phyloP scores from a whole-genome alignment of 106 monocot genomes.

The Posidonia australis region DNA sequence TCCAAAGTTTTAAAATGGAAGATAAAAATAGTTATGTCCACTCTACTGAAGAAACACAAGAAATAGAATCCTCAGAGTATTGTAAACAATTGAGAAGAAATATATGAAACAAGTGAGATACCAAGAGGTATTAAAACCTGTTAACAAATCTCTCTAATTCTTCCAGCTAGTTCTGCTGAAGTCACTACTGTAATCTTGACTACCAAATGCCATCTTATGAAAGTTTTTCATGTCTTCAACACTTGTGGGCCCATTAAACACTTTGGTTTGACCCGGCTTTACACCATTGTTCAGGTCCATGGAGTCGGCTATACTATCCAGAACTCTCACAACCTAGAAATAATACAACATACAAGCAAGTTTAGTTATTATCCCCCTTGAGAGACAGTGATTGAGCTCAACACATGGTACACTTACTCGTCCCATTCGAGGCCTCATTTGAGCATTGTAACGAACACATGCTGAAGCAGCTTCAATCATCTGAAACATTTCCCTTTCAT shows the following conservation, averaged over 20 bases:
- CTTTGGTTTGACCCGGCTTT: slow-evolving; percentile 39
- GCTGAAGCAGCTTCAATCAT: slow-evolving; percentile 95
- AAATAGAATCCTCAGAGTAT: no score
- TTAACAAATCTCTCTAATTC: not conserved
- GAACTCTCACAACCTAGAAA: slow-evolving; percentile 35
- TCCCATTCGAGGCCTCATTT: slow-evolving; percentile 87
- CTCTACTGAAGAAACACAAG: no score
- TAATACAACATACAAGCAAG: not conserved
- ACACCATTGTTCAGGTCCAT: slow-evolving; percentile 42
- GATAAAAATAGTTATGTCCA: no score
- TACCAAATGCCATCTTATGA: slow-evolving; percentile 33
- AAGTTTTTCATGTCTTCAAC: slow-evolving; percentile 32
- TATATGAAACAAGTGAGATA: no score
- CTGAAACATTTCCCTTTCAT: slow-evolving; percentile 60
- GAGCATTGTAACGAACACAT: slow-evolving; percentile 74
- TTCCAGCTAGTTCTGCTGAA: slow-evolving; percentile 15
- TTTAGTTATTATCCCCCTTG: not conserved
- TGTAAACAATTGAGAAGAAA: no score
- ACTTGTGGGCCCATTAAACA: slow-evolving; percentile 21
- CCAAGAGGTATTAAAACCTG: not conserved
- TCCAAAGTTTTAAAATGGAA: no score
- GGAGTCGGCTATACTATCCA: slow-evolving; percentile 37
- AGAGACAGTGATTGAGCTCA: not conserved
- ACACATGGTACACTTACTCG: slow-evolving; percentile 30
- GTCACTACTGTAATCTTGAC: slow-evolving; percentile 35